phyloP scores from a whole-genome alignment of 371 early-diverging fungal species.

The Syncephalastrum racemosum region DNA sequence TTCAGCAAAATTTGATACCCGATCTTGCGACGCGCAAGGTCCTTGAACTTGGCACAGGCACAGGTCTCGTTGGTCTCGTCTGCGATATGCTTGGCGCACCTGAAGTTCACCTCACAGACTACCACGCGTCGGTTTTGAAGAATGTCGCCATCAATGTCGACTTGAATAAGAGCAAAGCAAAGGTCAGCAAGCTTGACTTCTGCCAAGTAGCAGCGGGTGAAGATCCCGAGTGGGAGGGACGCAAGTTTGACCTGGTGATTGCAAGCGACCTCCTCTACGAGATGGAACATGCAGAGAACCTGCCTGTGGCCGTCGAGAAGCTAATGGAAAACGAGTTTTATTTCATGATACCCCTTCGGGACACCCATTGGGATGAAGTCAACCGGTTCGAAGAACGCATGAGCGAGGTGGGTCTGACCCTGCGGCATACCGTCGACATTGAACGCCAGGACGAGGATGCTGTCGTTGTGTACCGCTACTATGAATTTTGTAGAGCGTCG shows the following conservation, averaged over 20 bases:
- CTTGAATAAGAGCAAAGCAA: conserved; percentile 29
- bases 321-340: conserved; percentile 40
- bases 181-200: conserved; percentile 39
- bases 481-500: conserved; percentile 17
- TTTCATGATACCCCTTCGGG: conserved; percentile 48
- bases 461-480: conserved; percentile 38
- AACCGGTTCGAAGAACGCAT: conserved; percentile 36
- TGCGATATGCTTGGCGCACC: conserved; percentile 42
- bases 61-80: conserved; percentile 47
- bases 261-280: conserved; percentile 51
- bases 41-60: conserved; percentile 48
- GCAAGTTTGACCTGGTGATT: conserved; percentile 37
- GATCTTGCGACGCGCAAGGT: conserved; percentile 22
- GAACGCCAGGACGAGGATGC: conserved; percentile 46
- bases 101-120: conserved; percentile 41
- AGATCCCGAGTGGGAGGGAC: conserved; percentile 22
- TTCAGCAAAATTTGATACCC: conserved; percentile 42
- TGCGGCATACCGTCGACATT: conserved; percentile 15
- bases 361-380: conserved; percentile 41
- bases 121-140: conserved; percentile 45
- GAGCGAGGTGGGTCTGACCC: conserved; percentile 24
- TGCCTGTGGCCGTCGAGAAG: conserved; percentile 39
- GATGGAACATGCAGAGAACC: conserved; percentile 46
- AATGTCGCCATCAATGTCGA: conserved; percentile 44
- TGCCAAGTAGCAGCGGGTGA: conserved; percentile 28